Evolutionary conservation across 495 filamentous ascomycete genomes (phyloP), one percentile per base, ranked within the genome.

Genomic region (Penicillium soppii): DNA sequence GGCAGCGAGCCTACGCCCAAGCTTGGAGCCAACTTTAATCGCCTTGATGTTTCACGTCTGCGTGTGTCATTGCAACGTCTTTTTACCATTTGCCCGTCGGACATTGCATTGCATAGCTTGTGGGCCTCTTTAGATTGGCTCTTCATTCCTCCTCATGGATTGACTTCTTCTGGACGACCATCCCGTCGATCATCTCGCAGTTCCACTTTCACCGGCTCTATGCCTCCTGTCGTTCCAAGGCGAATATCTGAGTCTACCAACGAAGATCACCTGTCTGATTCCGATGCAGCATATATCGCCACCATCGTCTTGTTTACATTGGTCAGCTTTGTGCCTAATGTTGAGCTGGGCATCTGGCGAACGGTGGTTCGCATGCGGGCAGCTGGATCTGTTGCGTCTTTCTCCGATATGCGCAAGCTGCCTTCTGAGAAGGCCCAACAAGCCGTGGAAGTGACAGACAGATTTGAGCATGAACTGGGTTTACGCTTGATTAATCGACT

Each of bases 101-200:
- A 75, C 35, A 67, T 90, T 46, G 77, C 90, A 0, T 83, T 90
- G 43, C 80, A 91, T 56, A 90, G 86, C 52, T 68, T 96, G 5
- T 95, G 91, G 90, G 77, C 76, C 60, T 80, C 86, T 7, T 64
- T 85, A n/a, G 82, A 82, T 19, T 71, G 77, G 29, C 67, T 92
- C 10, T 92, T 90, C 60, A 71, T 77, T 20, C 82, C 85, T 0
- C 86, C 88, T 2, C 75, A 74, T 43, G 66, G 78, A 16, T 73
- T 90, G 12, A 65, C 71, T 13, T 56, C 58, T 16, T 66, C 70
- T 13, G 52, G 64, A 17, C 64, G 62, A 42, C 56, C 50, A 12
- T 68, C 66, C 4, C 71, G 74, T 19, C 67, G 70, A 30, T 69
- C 67, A 12, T 71, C 72, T 19, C 63, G 59, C 27, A 64, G 66